Percentiles rank a stretch among this genome's conserved stretches.
phyloP scores from a whole-genome alignment of 805 yeast genomes.

The Candida silvatica region DNA sequence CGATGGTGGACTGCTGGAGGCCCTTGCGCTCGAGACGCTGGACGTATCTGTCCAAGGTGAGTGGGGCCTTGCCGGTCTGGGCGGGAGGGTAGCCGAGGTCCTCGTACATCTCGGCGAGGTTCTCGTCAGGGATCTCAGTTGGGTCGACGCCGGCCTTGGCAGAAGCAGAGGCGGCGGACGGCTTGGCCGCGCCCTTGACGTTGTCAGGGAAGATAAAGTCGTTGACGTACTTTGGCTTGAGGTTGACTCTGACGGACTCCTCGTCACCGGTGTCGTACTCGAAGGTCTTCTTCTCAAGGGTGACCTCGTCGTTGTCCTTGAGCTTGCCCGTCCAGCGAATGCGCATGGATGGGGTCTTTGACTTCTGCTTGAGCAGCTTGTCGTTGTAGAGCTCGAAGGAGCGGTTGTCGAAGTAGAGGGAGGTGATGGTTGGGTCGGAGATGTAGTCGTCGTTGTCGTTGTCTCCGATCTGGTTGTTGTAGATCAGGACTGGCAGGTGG shows the following conservation, averaged over 20 bases:
- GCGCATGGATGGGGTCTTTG: constrained; percentile 66
- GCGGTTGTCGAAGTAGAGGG: constrained; percentile 80
- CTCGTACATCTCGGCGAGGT: constrained; percentile 3
- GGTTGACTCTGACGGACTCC: constrained; percentile 51
- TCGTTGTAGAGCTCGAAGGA: constrained; percentile 80
- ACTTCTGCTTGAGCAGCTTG: constrained; percentile 58
- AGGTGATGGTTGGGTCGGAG: constrained; percentile 76
- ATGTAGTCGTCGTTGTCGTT: constrained; percentile 41
- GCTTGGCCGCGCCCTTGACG: constrained; percentile 2
- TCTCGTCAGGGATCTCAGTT: constrained; percentile 5
- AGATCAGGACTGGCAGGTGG: constrained; percentile 86
- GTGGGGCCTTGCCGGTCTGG: constrained; percentile 5
- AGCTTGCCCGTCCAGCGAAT: constrained; percentile 89
- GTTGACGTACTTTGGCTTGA: constrained; percentile 78
- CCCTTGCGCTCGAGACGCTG: constrained; percentile 58
- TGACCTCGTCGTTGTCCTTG: constrained; percentile 65
- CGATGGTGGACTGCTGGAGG: constrained; percentile 41
- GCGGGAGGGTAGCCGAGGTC: constrained; percentile 3
- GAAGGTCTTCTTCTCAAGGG: constrained; percentile 71
- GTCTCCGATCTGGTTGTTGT: constrained; percentile 38
- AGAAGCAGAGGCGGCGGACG: constrained; percentile 20
- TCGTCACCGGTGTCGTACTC: constrained; percentile 39
- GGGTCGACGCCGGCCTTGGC: constrained; percentile 31
- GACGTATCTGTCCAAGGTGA: constrained; percentile 37
- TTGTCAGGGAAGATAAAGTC: constrained; percentile 40